phyloP scores from a whole-genome alignment of 805 yeast genomes.

The Teunomyces tritomae region DNA sequence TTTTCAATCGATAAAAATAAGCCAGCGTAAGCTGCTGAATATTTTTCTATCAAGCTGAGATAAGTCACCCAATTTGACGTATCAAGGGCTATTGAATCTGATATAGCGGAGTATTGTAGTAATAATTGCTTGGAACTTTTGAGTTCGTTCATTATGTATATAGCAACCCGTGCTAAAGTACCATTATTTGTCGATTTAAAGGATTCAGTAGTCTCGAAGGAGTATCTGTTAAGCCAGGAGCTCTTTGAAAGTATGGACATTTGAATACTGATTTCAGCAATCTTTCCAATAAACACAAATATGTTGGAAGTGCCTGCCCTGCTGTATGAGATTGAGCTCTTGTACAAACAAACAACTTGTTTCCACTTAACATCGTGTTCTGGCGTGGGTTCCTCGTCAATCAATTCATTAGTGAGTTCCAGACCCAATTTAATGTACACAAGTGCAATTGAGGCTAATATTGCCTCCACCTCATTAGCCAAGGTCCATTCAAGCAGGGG shows the following conservation, averaged over 20 bases:
- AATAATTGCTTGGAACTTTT: slow-evolving; percentile 7
- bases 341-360: slow-evolving; percentile 31
- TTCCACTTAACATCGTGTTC: slow-evolving; percentile 34
- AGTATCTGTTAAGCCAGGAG: slow-evolving; percentile 34
- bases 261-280: slow-evolving; percentile 33
- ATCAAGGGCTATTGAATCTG: slow-evolving; percentile 2
- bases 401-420: slow-evolving; percentile 32
- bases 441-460: slow-evolving; percentile 23
- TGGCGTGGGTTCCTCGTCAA: slow-evolving; percentile 18
- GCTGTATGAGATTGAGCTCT: slow-evolving; percentile 27
- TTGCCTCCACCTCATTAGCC: slow-evolving; percentile 27
- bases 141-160: slow-evolving; percentile 37
- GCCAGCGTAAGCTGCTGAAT: slow-evolving; percentile 43
- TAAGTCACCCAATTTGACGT: slow-evolving; percentile 28
- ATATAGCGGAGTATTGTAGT: background rate
- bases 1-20: slow-evolving; percentile 43
- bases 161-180: slow-evolving; percentile 44
- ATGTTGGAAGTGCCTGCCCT: slow-evolving; percentile 20
- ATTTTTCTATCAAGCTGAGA: slow-evolving; percentile 28
- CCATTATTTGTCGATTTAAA: slow-evolving; percentile 31
- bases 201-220: slow-evolving; percentile 6
- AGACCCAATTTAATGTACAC: slow-evolving; percentile 34
- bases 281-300: slow-evolving; percentile 18
- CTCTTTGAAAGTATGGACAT: slow-evolving; percentile 39
- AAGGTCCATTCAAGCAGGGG: slow-evolving; percentile 26